Conservation (phyloP, 805 yeast genomes). For the Candida takata region DNA sequence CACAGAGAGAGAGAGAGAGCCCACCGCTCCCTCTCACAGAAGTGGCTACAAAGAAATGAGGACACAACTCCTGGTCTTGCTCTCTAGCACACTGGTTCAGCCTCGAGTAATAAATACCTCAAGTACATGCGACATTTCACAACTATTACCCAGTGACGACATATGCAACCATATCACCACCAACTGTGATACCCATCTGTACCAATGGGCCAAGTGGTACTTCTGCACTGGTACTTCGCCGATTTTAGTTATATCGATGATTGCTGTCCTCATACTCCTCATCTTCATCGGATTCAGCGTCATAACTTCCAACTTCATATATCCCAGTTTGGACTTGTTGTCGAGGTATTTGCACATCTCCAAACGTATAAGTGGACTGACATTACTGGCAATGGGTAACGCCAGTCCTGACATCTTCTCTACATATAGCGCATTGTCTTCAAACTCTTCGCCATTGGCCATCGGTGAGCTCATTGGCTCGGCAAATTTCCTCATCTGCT, state of each 20-base stretch:
- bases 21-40: too few species aligned
- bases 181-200: neutral
- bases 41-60: too few species aligned
- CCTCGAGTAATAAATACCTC: too few species aligned
- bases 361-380: constrained; percentile 78
- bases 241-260: neutral
- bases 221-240: neutral
- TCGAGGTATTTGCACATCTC: constrained; percentile 57
- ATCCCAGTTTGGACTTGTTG: constrained; percentile 69
- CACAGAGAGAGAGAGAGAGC: too few species aligned
- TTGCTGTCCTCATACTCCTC: constrained; percentile 37
- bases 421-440: constrained; percentile 73
- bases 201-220: constrained; percentile 2
- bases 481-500: constrained; percentile 71
- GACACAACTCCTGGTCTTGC: too few species aligned
- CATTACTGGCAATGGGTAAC: constrained; percentile 84
- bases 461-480: constrained; percentile 91
- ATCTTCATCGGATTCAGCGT: constrained; percentile 46
- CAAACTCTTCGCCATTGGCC: constrained; percentile 71
- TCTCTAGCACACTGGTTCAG: too few species aligned
- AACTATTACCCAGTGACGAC: neutral
- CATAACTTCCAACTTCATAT: constrained; percentile 74
- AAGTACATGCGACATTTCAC: constrained; percentile 2
- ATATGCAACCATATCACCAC: constrained; percentile 4
- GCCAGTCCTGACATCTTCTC: constrained; percentile 87